phyloP scores from a whole-genome alignment of 1,139 yeast species.

The Protomyces inouyei region DNA sequence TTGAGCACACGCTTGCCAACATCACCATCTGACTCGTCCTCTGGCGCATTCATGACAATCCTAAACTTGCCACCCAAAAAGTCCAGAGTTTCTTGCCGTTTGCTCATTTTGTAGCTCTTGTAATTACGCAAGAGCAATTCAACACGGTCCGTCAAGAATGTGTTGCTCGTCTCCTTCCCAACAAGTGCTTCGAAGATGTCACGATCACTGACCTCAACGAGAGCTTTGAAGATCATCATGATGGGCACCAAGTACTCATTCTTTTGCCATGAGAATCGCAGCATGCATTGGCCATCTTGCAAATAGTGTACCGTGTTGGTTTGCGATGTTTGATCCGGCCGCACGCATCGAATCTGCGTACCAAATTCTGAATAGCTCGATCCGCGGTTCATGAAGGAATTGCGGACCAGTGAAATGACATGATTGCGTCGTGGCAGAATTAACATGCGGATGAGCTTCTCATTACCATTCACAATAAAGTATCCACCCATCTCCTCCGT shows the following conservation, averaged over 20 bases:
- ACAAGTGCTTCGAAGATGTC: constrained; percentile 95
- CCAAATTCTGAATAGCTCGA: constrained; percentile 83
- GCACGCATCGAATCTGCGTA: constrained; percentile 86
- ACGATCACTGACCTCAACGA: constrained; percentile 84
- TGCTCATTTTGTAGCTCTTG: constrained; percentile 70
- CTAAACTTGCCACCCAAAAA: constrained; percentile 94
- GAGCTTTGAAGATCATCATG: constrained; percentile 84
- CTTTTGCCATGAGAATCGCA: constrained; percentile 94
- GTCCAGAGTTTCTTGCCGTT: constrained; percentile 83
- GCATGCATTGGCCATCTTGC: constrained; percentile 92
- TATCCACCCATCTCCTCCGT: constrained; percentile 96
- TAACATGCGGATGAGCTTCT: constrained; percentile 91
- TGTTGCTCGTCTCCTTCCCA: constrained; percentile 78
- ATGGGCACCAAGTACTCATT: constrained; percentile 93
- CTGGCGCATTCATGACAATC: constrained; percentile 83
- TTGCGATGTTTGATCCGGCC: constrained; percentile 97
- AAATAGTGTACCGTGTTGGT: constrained; percentile 93
- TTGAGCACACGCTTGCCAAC: constrained; percentile 81
- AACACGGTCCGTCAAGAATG: constrained; percentile 95
- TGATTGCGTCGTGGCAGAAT: constrained; percentile 97
- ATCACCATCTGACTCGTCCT: constrained; percentile 80
- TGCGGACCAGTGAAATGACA: constrained; percentile 95
- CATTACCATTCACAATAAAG: constrained; percentile 93
- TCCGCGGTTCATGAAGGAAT: constrained; percentile 92
- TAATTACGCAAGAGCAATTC: constrained; percentile 84